These are phyloP conservation scores for Yueomyces sinensis DNA, from an alignment of 805 yeast genomes.

Conservation along the genomic window DNA sequence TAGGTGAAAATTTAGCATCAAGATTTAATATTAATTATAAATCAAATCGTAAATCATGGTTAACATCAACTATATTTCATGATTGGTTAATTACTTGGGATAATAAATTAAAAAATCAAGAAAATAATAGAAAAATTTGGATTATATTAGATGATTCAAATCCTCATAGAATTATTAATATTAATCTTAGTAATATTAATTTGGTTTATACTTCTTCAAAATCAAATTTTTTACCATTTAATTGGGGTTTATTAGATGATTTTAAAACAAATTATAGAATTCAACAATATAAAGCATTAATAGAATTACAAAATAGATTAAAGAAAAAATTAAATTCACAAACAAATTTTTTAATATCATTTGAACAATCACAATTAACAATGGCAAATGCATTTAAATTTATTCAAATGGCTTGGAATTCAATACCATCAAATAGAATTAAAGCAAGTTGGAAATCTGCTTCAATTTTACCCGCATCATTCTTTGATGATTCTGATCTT, in stretches of 20 bases:
- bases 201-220: conserved; percentile 28
- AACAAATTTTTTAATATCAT: conserved; percentile 14
- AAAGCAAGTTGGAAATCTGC: conserved; percentile 33
- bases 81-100: conserved; percentile 49
- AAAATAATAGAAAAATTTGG: conserved; percentile 35
- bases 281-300: conserved; percentile 36
- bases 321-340: conserved; percentile 3
- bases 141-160: conserved; percentile 49
- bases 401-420: conserved; percentile 45
- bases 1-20: conserved; percentile 34
- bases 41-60: conserved; percentile 48
- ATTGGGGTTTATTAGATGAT: conserved; percentile 51
- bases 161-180: conserved; percentile 45
- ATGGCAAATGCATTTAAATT: conserved; percentile 45
- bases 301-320: conserved; percentile 19
- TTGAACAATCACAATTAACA: conserved; percentile 33
- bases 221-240: conserved; percentile 42
- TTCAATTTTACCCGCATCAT: conserved; percentile 26
- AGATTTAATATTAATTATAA: conserved; percentile 42
- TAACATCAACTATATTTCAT: conserved; percentile 48
- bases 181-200: conserved; percentile 31
- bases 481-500: conserved; percentile 9
- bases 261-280: conserved; percentile 44
- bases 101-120: conserved; percentile 36
- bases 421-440: conserved; percentile 25